Base-by-base conservation (phyloP, 23 red algal species). In the Gracilaria gracilis region DNA sequence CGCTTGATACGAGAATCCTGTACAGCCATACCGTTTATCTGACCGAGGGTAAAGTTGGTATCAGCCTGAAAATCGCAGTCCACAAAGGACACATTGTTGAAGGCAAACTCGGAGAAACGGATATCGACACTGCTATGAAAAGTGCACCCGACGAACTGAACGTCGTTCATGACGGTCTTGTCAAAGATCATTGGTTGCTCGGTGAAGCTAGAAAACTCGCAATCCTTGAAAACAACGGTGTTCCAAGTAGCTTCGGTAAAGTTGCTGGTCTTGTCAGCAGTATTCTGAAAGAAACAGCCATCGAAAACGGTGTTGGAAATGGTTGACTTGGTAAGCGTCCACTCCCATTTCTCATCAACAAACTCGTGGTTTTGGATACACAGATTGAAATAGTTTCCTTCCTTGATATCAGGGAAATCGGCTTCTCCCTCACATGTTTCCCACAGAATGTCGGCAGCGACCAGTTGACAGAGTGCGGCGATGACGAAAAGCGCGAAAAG, bases 351-450 rank as follows among this genome's bases (percentile, higher is more conserved):
- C 87, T 82, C 61, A 11, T 67, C 55, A 17, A 19, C 27, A 28
- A 91, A 81, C 32, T 91, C 75, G 24, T 91, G 57, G 17, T 81
- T 75, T 42, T 67, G 15, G 87, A 91, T 69, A 31, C 87, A 91
- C 19, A 91, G 87, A 53, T 91, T 91, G 87, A 74, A 91, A 31
- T 71, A 91, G 35, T 91, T 82, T 24, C 87, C 87, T 35, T 81
- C 57, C 59, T 73, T 57, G 57, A 91, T 91, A 12, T 48, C 54
- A 14, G 87, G 87, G 44, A 77, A 74, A 49, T 91, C 87, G 9
- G 87, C 87, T 17, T 70, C 49, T 48, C 75, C 73, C 59, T 81
- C 76, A 51, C 87, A 91, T 14, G 42, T 81, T 24, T 80, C 75
- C 87, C 87, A 91, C 1, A 79, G 38, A 54, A 91, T 82, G n/a